Evolutionary conservation across 441 rosid species (phyloP).

Genomic region (Populus hybrid): DNA sequence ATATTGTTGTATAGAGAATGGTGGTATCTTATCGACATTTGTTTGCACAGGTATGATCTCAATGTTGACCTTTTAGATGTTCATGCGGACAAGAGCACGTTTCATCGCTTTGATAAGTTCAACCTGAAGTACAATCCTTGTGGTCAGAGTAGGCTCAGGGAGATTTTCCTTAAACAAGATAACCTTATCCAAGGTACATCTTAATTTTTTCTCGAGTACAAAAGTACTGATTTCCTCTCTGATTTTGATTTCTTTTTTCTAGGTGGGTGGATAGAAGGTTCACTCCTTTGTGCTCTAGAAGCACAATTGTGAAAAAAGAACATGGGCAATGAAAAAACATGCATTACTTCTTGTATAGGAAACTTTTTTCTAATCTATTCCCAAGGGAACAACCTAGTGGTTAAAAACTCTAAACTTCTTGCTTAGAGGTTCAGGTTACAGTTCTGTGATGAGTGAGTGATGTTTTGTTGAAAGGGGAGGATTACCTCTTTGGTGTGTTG

Average conservation of each 20-base stretch:
- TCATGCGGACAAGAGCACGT: slow-evolving; percentile 99
- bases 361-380: not conserved
- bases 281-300: not conserved
- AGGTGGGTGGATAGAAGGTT: not conserved
- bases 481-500: not conserved
- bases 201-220: not conserved
- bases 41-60: slow-evolving; percentile 72
- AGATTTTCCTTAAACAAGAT: slow-evolving; percentile 98
- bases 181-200: slow-evolving; percentile 92
- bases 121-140: slow-evolving; percentile 99
- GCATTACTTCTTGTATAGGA: not conserved
- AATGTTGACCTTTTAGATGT: slow-evolving; percentile 99
- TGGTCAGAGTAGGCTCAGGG: slow-evolving; percentile 99
- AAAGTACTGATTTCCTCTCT: not conserved
- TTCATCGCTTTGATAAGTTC: slow-evolving; percentile 99
- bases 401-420: not conserved
- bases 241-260: not conserved
- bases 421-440: not conserved
- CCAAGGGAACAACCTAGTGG: not conserved
- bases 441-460: not conserved
- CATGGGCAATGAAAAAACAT: not conserved
- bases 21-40: slow-evolving; percentile 13
- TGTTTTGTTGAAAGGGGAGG: not conserved
- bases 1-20: slow-evolving; percentile 8
- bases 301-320: not conserved